These are phyloP conservation scores for Marasmius fiardii DNA, from an alignment of 1,284 basidiomycete species.

Conservation along the genomic window DNA sequence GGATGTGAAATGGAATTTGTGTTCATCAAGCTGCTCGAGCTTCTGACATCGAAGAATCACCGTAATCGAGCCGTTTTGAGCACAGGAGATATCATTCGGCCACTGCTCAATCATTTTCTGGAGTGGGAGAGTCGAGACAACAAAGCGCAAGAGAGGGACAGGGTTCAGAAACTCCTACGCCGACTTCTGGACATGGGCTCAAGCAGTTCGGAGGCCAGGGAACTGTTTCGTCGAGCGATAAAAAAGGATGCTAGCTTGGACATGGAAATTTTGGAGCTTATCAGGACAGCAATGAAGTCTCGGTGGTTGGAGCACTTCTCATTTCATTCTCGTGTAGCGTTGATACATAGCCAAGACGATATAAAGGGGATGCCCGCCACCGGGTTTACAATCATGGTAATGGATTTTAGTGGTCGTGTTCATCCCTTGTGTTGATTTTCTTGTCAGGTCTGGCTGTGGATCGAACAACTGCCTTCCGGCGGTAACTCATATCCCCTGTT, in stretches of 20 bases:
- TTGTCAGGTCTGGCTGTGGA: conserved; percentile 63
- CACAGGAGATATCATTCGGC: conserved; percentile 48
- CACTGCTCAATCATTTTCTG: conserved; percentile 47
- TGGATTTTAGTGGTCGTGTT: not conserved
- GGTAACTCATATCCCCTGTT: conserved; percentile 41
- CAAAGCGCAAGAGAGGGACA: conserved; percentile 41
- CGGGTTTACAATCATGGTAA: conserved; percentile 72
- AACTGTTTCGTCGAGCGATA: conserved; percentile 58
- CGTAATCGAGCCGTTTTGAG: conserved; percentile 66
- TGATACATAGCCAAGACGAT: conserved; percentile 41
- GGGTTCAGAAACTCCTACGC: conserved; percentile 58
- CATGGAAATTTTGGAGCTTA: conserved; percentile 61
- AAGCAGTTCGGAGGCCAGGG: conserved; percentile 53
- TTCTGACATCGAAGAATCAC: conserved; percentile 55
- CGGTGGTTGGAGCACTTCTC: conserved; percentile 75
- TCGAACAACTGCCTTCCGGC: conserved; percentile 51
- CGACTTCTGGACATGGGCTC: conserved; percentile 70
- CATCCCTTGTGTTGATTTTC: conserved; percentile 4
- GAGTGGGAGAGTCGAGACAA: conserved; percentile 27
- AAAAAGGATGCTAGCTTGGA: conserved; percentile 47
- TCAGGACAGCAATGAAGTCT: conserved; percentile 64
- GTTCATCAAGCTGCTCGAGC: conserved; percentile 59
- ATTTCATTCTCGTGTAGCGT: conserved; percentile 49
- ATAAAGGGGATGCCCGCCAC: conserved; percentile 48
- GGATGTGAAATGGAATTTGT: conserved; percentile 41